A percentile compares a stretch with the other conserved stretches of the same genome.
These are phyloP conservation scores for Cercospora nicotianae DNA, from an alignment of 2,329 filamentous ascomycete species.

Conservation along the genomic window DNA sequence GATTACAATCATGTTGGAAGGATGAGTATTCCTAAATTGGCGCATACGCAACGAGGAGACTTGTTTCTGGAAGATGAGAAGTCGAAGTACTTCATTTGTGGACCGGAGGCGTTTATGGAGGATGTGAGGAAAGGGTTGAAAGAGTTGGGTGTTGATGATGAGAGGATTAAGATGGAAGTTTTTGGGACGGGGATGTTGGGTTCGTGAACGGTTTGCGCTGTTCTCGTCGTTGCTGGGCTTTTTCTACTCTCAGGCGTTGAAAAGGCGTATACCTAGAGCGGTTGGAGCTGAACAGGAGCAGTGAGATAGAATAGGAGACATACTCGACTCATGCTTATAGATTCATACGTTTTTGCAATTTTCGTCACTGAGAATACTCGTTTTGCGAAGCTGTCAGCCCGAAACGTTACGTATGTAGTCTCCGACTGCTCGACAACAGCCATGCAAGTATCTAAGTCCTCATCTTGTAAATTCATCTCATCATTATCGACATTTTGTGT, in stretches of 20 bases:
- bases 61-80: constrained; percentile 57
- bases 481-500: not conserved
- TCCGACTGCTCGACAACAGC: not conserved
- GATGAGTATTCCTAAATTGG: constrained; percentile 53
- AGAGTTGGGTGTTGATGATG: constrained; percentile 54
- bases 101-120: constrained; percentile 69
- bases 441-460: not conserved
- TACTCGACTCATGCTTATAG: not conserved
- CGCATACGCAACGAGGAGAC: constrained; percentile 47
- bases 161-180: constrained; percentile 29
- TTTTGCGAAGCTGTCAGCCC: not conserved
- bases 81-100: constrained; percentile 71
- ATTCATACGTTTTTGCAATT: not conserved
- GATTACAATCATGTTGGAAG: constrained; percentile 62
- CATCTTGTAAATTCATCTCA: not conserved
- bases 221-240: not conserved
- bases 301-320: not conserved
- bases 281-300: not conserved
- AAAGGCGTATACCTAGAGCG: too few relatives aligned
- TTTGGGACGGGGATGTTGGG: constrained; percentile 26
- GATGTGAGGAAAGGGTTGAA: constrained; percentile 56
- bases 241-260: not conserved
- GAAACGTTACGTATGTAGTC: not conserved
- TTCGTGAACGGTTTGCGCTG: not conserved
- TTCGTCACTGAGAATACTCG: not conserved